phyloP scores from a whole-genome alignment of 257 asterid genomes.

The Solanum raphanifolium region DNA sequence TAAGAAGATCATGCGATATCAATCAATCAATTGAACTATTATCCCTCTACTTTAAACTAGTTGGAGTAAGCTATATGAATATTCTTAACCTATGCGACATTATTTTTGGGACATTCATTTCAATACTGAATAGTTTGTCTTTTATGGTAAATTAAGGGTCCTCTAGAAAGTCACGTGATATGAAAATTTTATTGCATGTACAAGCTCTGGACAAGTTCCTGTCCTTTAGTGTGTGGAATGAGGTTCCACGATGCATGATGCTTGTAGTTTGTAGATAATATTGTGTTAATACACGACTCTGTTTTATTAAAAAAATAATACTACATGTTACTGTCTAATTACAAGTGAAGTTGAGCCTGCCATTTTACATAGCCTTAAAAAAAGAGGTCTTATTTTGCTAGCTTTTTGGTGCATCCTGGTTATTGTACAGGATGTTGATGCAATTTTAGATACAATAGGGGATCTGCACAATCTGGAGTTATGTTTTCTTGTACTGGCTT shows the following conservation, averaged over 20 bases:
- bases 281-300: background rate
- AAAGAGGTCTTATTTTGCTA: background rate
- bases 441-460: background rate
- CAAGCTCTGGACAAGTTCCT: background rate
- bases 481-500: background rate
- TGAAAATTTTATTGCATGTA: background rate
- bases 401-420: background rate
- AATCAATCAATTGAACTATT: background rate
- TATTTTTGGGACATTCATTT: background rate
- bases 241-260: background rate
- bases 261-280: background rate
- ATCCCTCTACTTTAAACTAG: background rate
- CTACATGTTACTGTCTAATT: background rate
- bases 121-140: background rate
- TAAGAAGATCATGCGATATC: background rate
- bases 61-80: background rate
- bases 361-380: background rate
- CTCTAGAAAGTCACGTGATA: background rate
- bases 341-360: background rate
- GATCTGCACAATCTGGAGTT: background rate
- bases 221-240: background rate
- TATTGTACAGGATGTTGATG: background rate
- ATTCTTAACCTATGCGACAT: background rate
- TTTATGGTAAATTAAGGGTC: background rate
- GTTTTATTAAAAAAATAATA: background rate